phyloP scores from a whole-genome alignment of 1,284 basidiomycete species.

The Pyrrhoderma noxium region DNA sequence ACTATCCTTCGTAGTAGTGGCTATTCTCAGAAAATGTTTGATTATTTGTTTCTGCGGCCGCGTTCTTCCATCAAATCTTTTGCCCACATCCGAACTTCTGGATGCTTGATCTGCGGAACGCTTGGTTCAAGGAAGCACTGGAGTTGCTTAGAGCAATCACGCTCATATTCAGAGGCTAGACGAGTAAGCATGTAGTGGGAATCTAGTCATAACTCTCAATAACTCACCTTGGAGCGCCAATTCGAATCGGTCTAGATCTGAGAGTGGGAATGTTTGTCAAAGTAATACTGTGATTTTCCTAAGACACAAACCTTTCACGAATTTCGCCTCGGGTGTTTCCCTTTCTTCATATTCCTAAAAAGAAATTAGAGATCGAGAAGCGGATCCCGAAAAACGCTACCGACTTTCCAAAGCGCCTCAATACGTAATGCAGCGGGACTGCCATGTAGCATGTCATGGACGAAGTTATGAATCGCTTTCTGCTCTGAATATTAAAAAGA shows the following conservation, averaged over 20 bases:
- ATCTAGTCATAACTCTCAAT: background rate
- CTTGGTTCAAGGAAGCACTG: conserved; percentile 74
- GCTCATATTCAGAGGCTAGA: conserved; percentile 68
- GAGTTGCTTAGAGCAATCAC: conserved; percentile 38
- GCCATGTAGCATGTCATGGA: conserved; percentile 83
- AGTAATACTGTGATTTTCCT: background rate
- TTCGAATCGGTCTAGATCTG: conserved; percentile 90
- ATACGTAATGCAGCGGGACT: conserved; percentile 76
- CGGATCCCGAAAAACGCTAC: conserved; percentile 20
- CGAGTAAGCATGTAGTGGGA: background rate
- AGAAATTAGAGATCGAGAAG: background rate
- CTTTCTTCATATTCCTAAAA: conserved; percentile 86
- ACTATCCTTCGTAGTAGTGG: too few relatives aligned
- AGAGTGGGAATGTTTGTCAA: background rate
- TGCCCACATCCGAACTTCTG: conserved; percentile 75
- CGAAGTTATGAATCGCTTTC: conserved; percentile 89
- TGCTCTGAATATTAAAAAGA: conserved; percentile 27
- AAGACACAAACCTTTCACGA: conserved; percentile 74
- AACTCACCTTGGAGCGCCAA: conserved; percentile 73
- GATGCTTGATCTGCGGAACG: conserved; percentile 65
- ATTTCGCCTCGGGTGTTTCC: conserved; percentile 73
- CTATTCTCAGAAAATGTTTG: too few relatives aligned
- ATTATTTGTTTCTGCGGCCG: too few relatives aligned
- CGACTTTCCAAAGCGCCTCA: conserved; percentile 70
- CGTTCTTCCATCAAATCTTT: conserved; percentile 55